Evolutionary conservation across 1,284 basidiomycete genomes (phyloP), one percentile per base, ranked within the genome.

Genomic region (Vanrija sp.): DNA sequence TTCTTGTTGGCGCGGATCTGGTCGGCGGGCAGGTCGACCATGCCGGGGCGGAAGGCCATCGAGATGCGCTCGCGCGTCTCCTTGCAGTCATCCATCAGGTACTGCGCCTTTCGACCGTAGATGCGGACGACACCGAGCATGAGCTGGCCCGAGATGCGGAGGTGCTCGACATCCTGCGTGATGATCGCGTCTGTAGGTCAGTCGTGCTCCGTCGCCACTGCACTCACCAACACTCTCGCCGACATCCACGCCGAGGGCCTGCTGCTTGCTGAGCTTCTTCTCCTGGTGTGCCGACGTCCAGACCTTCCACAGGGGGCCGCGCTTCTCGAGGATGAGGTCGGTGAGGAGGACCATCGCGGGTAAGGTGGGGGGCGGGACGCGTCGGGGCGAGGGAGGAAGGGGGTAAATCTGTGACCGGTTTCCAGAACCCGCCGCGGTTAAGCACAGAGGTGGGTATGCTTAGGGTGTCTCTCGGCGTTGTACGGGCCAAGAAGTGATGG

Each of bases 271-370:
- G 66, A 98, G 84, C 79, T 97, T 97, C 68, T 92, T 85, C 77
- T 98, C 93, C 85, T 95, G 94, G 80, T 98, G 95, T 2, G 96
- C 95, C 22, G 95, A 95, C 48, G 98, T 86, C 95, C 95, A 98
- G 79, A 98, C 91, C 78, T 88, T 91, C 41, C 91, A 94, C 36
- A 98, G 81, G 8, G 94, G 90, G 46, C 95, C 95, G 56, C 91
- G 86, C 71, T 93, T 88, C 49, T 90, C 89, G 60, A 96, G 82
- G 74, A 96, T 89, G 44, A 88, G 85, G 73, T 96, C 93, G 57
- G 89, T 92, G 69, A 94, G 91, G 73, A 95, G 90, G n/a, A n/a
- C n/a, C 92, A 80, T 80, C 24, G 48, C 18, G 44, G 51, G 20
- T 19, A 23, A 36, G 19, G 12, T 22, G 3, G 25, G 24, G 9